Percentiles rank a stretch among this genome's conserved stretches.
phyloP scores from a whole-genome alignment of 176 grass and related monocot species.

The Microstegium vimineum region DNA sequence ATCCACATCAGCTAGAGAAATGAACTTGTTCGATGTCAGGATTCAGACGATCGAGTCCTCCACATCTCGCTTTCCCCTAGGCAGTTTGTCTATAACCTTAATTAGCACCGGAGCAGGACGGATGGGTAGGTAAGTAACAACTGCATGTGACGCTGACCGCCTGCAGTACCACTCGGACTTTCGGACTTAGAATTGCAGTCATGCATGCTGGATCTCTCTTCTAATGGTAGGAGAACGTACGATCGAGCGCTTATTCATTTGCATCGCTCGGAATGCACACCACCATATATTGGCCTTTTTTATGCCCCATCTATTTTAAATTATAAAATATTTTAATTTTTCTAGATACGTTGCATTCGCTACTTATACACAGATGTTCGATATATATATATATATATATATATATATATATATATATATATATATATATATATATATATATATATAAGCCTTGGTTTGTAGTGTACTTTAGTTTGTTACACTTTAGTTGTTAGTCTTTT shows the following conservation, averaged over 20 bases:
- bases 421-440: no score
- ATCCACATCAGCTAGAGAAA: neutral
- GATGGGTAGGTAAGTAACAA: slow-evolving; percentile 29
- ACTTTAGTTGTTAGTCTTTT: no score
- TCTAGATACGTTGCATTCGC: no score
- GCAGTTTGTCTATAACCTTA: neutral
- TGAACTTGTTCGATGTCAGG: neutral
- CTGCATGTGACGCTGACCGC: slow-evolving; percentile 15
- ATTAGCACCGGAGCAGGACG: slow-evolving; percentile 1
- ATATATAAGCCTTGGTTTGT: no score
- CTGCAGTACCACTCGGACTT: neutral
- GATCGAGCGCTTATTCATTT: neutral
- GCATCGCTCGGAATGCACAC: no score
- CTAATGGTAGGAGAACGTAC: neutral
- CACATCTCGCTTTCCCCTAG: slow-evolving; percentile 18
- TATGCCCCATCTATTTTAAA: no score
- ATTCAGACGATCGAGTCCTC: neutral
- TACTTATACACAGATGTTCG: no score
- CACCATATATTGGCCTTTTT: neutral
- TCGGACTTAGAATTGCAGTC: neutral
- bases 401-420: no score
- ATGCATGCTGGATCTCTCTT: neutral
- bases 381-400: no score
- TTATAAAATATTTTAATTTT: no score
- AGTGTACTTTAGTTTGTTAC: no score